Evolutionary conservation across 805 yeast species (phyloP).

Genomic region (Candida vaughaniae): DNA sequence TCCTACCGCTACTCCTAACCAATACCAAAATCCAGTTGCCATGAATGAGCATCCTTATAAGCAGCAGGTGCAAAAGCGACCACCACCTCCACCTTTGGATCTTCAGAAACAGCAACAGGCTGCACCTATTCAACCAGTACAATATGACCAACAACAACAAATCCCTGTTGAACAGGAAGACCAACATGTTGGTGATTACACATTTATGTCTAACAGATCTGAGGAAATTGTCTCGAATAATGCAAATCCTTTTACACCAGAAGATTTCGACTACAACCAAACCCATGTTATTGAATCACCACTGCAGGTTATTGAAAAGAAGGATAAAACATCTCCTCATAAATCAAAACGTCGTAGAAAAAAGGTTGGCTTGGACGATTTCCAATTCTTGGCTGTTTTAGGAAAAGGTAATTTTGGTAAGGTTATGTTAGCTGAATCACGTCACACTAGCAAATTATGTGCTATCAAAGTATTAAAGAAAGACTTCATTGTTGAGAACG

Average conservation of each 20-base stretch:
- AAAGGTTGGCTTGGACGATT: conserved; percentile 90
- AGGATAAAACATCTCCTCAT: conserved; percentile 16
- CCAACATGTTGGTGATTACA: conserved; percentile 16
- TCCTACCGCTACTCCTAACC: conserved; percentile 29
- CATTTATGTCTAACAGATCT: conserved; percentile 20
- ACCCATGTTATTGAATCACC: conserved; percentile 12
- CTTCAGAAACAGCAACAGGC: neutral
- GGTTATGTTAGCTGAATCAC: conserved; percentile 94
- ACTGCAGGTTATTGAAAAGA: conserved; percentile 3
- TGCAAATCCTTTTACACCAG: conserved; percentile 14
- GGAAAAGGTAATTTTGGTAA: conserved; percentile 99
- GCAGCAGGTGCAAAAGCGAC: conserved; percentile 17
- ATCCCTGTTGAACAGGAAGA: neutral
- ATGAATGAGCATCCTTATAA: conserved; percentile 22
- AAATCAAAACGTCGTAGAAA: conserved; percentile 48
- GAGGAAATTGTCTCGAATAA: conserved; percentile 17
- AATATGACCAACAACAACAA: neutral
- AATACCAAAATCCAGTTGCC: conserved; percentile 24
- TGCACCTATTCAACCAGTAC: conserved; percentile 2
- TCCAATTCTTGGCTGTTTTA: conserved; percentile 87
- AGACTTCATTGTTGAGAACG: conserved; percentile 91
- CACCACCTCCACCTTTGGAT: conserved; percentile 17
- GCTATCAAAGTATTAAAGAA: conserved; percentile 97
- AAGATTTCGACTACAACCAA: conserved; percentile 27
- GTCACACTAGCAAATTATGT: conserved; percentile 75